These are phyloP conservation scores for Phialocephala sp. DNA, from an alignment of 2,329 filamentous ascomycete species.

Conservation along the genomic window DNA sequence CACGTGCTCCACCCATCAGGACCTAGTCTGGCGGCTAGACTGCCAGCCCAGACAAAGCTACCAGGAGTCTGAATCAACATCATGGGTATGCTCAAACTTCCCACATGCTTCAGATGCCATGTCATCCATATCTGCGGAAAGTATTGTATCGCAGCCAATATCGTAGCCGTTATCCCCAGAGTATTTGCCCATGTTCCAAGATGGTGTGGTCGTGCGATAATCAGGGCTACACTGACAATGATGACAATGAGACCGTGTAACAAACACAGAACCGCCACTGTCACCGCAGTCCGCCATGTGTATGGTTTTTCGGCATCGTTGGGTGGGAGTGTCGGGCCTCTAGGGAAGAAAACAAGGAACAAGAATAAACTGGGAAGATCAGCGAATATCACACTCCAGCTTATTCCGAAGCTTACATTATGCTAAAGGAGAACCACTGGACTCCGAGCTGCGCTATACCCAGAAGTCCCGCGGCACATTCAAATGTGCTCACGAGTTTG, in stretches of 20 bases:
- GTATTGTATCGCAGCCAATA: constrained; percentile 87
- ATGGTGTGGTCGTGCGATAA: constrained; percentile 63
- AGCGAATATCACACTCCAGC: constrained; percentile 7
- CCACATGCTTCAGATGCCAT: constrained; percentile 81
- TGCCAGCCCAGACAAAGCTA: constrained; percentile 86
- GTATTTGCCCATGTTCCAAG: constrained; percentile 84
- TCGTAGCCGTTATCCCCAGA: constrained; percentile 78
- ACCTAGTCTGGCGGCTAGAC: constrained; percentile 80
- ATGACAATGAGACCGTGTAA: constrained; percentile 75
- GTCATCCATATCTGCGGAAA: constrained; percentile 95
- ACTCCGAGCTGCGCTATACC: constrained; percentile 90
- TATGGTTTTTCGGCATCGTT: constrained; percentile 54
- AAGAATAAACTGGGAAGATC: constrained; percentile 73
- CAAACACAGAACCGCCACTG: constrained; percentile 75
- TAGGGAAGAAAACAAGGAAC: constrained; percentile 94
- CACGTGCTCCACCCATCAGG: constrained; percentile 91
- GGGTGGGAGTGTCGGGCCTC: constrained; percentile 52
- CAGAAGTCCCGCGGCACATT: constrained; percentile 84
- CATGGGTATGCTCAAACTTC: constrained; percentile 93
- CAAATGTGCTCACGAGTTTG: constrained; percentile 76
- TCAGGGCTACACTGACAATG: constrained; percentile 72
- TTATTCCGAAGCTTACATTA: constrained; percentile 69
- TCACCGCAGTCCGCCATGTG: constrained; percentile 78
- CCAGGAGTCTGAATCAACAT: constrained; percentile 98
- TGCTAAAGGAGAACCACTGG: constrained; percentile 89